A percentile compares a stretch with the other conserved stretches of the same genome.
These are phyloP conservation scores for Scutellaria barbata DNA, from an alignment of 257 asterid species.

Conservation along the genomic window DNA sequence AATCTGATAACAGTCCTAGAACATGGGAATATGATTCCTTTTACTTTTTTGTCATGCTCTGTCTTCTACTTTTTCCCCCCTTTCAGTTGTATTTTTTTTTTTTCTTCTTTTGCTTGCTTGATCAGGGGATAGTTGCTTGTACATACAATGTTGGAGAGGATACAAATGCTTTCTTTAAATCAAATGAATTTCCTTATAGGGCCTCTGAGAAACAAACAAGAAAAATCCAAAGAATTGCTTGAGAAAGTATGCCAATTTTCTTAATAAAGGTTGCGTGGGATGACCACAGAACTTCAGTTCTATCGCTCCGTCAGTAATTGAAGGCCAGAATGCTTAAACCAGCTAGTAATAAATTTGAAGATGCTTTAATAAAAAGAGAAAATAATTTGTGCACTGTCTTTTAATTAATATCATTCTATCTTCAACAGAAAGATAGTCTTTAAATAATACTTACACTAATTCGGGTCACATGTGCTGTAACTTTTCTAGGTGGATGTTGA, in stretches of 20 bases:
- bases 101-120: too few relatives aligned
- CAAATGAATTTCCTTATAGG: too few relatives aligned
- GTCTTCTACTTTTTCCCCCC: too few relatives aligned
- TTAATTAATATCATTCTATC: not conserved
- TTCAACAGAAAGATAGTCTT: not conserved
- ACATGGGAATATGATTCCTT: too few relatives aligned
- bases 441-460: conserved; percentile 8
- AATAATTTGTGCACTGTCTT: not conserved
- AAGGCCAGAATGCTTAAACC: not conserved
- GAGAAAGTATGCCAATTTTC: not conserved
- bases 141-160: too few relatives aligned
- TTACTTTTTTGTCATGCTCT: too few relatives aligned
- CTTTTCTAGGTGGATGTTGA: conserved; percentile 84
- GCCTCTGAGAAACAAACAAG: not conserved
- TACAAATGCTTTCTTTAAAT: too few relatives aligned
- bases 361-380: not conserved
- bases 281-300: not conserved
- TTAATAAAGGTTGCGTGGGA: not conserved
- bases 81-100: too few relatives aligned
- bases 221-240: not conserved
- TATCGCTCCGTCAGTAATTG: not conserved
- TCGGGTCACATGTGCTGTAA: conserved; percentile 28
- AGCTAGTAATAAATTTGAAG: not conserved
- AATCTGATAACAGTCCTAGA: too few relatives aligned
- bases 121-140: too few relatives aligned